Percentiles rank a stretch among this genome's conserved stretches.
These are phyloP conservation scores for Cyberlindnera meyerae DNA, from an alignment of 805 yeast species.

Conservation along the genomic window DNA sequence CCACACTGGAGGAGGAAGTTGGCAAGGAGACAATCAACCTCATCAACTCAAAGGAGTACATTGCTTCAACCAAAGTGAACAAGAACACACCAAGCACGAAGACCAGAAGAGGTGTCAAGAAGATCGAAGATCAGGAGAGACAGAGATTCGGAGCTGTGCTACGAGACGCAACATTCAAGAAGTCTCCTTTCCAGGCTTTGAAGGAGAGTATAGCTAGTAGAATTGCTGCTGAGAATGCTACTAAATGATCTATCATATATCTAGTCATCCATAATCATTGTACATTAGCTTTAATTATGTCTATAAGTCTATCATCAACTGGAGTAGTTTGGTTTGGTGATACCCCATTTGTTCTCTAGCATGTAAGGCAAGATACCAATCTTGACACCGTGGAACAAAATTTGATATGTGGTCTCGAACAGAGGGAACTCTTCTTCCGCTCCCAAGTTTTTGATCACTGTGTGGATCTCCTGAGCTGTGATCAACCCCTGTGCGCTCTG, in stretches of 20 bases:
- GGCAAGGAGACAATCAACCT: conserved; percentile 17
- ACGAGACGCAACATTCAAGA: conserved; percentile 48
- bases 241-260: too few relatives aligned
- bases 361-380: conserved; percentile 56
- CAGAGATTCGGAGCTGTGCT: conserved; percentile 55
- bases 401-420: conserved; percentile 39
- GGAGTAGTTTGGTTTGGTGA: conserved; percentile 17
- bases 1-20: conserved; percentile 37
- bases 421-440: conserved; percentile 50
- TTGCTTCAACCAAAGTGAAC: conserved; percentile 17
- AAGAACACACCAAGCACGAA: conserved; percentile 49
- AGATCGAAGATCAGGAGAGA: conserved; percentile 53
- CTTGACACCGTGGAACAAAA: conserved; percentile 54
- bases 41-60: conserved; percentile 15
- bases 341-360: conserved; percentile 37
- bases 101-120: conserved; percentile 48
- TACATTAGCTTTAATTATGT: background rate
- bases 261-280: background rate
- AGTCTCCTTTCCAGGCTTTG: conserved; percentile 61
- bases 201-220: conserved; percentile 45
- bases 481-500: conserved; percentile 92
- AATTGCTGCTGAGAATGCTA: conserved; percentile 10
- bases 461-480: conserved; percentile 86
- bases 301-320: conserved; percentile 4
- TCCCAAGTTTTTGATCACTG: conserved; percentile 37